These are phyloP conservation scores for Lenzites betulinus DNA, from an alignment of 768 basidiomycete species.

Conservation along the genomic window DNA sequence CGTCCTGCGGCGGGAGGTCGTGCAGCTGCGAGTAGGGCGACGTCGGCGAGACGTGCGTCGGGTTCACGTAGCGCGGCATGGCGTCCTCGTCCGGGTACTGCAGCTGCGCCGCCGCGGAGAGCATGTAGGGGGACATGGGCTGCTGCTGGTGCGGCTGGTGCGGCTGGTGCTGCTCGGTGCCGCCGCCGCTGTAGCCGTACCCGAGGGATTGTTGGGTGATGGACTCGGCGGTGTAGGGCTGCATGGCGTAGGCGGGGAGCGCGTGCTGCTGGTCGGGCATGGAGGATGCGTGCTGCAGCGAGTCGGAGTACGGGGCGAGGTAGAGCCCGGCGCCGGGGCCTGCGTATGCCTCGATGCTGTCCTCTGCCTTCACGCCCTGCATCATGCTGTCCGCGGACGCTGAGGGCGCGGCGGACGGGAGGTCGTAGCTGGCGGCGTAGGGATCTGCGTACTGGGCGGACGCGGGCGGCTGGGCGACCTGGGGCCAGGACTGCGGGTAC, in stretches of 20 bases:
- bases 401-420: slow-evolving; percentile 4
- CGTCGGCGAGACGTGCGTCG: slow-evolving; percentile 23
- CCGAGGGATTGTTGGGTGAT: slow-evolving; percentile 2
- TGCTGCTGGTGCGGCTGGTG: too few species aligned
- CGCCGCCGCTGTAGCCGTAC: slow-evolving; percentile 15
- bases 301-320: slow-evolving; percentile 9
- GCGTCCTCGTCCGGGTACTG: slow-evolving; percentile 19
- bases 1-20: slow-evolving; percentile 7
- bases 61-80: slow-evolving; percentile 23
- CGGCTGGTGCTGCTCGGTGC: not conserved
- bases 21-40: slow-evolving; percentile 19
- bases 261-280: slow-evolving; percentile 3
- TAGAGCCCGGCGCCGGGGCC: not conserved
- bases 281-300: not conserved
- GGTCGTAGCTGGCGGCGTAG: slow-evolving; percentile 9
- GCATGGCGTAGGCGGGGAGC: not conserved
- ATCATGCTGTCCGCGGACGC: not conserved
- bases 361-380: slow-evolving; percentile 3
- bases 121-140: slow-evolving; percentile 12
- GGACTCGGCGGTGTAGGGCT: slow-evolving; percentile 2
- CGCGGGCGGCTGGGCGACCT: slow-evolving; percentile 5
- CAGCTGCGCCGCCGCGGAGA: slow-evolving; percentile 3
- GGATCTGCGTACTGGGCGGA: slow-evolving; percentile 15
- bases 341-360: slow-evolving; percentile 3
- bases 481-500: slow-evolving; percentile 15